These are phyloP conservation scores for Geranomyces variabilis DNA, from an alignment of 192 early-diverging fungal genomes.

Conservation along the genomic window DNA sequence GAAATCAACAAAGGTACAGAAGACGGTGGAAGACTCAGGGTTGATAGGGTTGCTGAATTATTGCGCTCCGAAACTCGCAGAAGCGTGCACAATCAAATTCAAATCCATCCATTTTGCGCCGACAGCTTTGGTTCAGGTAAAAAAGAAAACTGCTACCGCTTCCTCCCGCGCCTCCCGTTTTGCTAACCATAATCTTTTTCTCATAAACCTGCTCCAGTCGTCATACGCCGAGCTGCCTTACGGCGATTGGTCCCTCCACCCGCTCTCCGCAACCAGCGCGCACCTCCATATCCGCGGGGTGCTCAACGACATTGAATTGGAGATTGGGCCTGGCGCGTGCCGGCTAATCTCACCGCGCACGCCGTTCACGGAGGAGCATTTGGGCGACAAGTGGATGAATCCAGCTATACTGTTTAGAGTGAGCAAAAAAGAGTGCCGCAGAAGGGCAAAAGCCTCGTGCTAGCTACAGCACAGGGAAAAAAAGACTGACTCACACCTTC, in stretches of 20 bases:
- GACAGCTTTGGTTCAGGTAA: constrained; percentile 43
- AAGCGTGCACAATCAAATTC: constrained; percentile 47
- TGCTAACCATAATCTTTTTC: too few relatives aligned
- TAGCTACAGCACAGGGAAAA: too few relatives aligned
- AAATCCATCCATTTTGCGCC: constrained; percentile 54
- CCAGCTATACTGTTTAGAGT: constrained; percentile 52
- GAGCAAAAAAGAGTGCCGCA: not conserved
- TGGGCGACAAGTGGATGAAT: constrained; percentile 33
- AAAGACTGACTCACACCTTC: too few relatives aligned
- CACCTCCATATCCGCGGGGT: constrained; percentile 41
- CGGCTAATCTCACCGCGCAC: constrained; percentile 38
- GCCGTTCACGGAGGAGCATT: constrained; percentile 28
- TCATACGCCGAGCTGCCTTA: constrained; percentile 54
- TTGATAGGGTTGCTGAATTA: not conserved
- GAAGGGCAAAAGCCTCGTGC: too few relatives aligned
- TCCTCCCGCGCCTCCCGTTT: not conserved
- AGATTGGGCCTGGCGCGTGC: constrained; percentile 48
- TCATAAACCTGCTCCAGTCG: constrained; percentile 38
- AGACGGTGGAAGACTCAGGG: not conserved
- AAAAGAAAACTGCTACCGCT: not conserved
- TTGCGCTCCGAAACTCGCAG: constrained; percentile 36
- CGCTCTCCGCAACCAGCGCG: constrained; percentile 30
- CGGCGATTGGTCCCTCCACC: constrained; percentile 46
- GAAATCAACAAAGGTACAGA: constrained; percentile 52
- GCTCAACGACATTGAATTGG: constrained; percentile 46